Evolutionary conservation across 2,329 filamentous ascomycete genomes (phyloP).

Genomic region (Fusarium tuaranense): DNA sequence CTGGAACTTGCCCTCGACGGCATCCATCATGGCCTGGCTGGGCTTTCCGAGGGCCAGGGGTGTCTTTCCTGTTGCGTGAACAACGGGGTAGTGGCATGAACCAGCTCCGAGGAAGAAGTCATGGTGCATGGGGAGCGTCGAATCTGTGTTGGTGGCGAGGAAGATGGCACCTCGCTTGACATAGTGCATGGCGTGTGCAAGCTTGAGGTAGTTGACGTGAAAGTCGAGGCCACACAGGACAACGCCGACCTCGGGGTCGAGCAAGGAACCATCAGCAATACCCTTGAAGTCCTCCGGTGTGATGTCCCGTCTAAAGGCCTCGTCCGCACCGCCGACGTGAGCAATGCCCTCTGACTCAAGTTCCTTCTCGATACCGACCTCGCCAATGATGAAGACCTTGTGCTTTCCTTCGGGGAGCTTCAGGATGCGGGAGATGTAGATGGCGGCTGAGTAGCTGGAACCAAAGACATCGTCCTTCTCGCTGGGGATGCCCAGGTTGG

Average conservation of each 20-base stretch:
- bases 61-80: conserved; percentile 75
- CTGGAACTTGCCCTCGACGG: conserved; percentile 94
- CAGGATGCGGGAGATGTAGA: conserved; percentile 96
- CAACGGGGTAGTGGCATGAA: conserved; percentile 80
- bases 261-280: conserved; percentile 78
- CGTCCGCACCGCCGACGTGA: conserved; percentile 89
- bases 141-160: conserved; percentile 93
- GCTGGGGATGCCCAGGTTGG: conserved; percentile 81
- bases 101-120: conserved; percentile 93
- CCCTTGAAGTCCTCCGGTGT: conserved; percentile 82
- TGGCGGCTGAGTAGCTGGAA: conserved; percentile 92
- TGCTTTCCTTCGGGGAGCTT: conserved; percentile 81
- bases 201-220: conserved; percentile 95
- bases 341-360: conserved; percentile 82
- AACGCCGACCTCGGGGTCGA: conserved; percentile 90
- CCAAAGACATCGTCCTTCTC: conserved; percentile 93
- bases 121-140: conserved; percentile 84
- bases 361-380: conserved; percentile 91
- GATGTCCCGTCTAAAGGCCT: conserved; percentile 80
- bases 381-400: conserved; percentile 95
- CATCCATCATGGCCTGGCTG: conserved; percentile 99
- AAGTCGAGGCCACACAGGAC: conserved; percentile 94
- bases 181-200: conserved; percentile 87
- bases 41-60: conserved; percentile 91
- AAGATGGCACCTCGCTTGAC: conserved; percentile 85